Base-by-base conservation (phyloP, 2,329 filamentous ascomycete species). In the Endoconidiophora laricicola region DNA sequence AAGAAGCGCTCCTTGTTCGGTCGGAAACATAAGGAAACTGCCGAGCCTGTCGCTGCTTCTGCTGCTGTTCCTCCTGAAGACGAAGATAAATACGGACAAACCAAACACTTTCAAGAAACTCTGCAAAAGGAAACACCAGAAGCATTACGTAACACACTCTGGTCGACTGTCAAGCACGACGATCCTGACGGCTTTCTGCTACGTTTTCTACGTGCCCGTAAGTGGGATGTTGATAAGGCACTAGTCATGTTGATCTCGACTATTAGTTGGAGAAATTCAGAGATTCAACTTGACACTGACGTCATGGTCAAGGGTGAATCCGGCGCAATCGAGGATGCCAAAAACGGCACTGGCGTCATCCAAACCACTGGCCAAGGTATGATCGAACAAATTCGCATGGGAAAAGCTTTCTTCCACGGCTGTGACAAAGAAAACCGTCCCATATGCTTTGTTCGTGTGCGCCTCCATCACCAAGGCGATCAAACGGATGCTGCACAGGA, bases 121-220 rank as follows among this genome's bases (percentile, higher is more conserved):
- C 66, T 98, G 7, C 80, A 82, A 45, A 85, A 75, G 53, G 75
- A 83, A 59, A 74, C 79, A 0, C 85, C 90, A 0, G 86, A 93
- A 59, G 73, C 82, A 41, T 77, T 98, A 56, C 78, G 87, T 48
- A 70, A 73, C 14, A 81, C 87, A 0, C 83, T 96, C 61, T 96
- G 91, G 91, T 75, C 69, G 57, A 94, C 95, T 86, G 77, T 90
- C 52, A 98, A 96, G 69, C 82, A 91, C 59, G 91, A 98, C 60
- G 79, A 96, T 61, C 91, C 91, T 0, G 91, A 98, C 65, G 83
- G 81, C 2, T 69, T 93, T 16, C 67, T 90, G 14, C 67, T 94
- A 52, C 79, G 87, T 40, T 94, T 94, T 64, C 69, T 94, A 51
- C 74, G 87, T 47, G 87, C 87, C n/a, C 74, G 87, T 43, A 94